Evolutionary conservation across 768 basidiomycete genomes (phyloP).

Genomic region (Pisolithus albus): DNA sequence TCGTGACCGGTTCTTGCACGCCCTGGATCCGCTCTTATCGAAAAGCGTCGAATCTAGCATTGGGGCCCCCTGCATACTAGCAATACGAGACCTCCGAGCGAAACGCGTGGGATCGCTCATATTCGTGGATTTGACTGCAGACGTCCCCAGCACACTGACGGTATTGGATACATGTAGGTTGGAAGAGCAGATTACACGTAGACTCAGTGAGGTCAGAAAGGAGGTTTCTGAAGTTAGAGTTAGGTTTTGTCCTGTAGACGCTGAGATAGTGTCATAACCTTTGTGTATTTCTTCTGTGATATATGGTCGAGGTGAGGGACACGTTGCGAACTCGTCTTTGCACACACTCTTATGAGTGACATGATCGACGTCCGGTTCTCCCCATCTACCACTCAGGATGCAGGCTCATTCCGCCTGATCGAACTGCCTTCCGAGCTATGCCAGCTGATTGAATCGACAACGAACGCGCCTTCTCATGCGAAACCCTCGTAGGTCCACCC

Average conservation of each 20-base stretch:
- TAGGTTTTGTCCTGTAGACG: slow-evolving; percentile 45
- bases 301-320: neutral
- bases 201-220: slow-evolving; percentile 49
- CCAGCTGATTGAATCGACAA: slow-evolving; percentile 50
- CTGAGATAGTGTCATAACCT: slow-evolving; percentile 1
- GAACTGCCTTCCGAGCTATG: slow-evolving; percentile 70
- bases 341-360: slow-evolving; percentile 12
- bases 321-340: too few species aligned
- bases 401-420: slow-evolving; percentile 58
- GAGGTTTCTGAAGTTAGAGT: slow-evolving; percentile 71
- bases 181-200: slow-evolving; percentile 52
- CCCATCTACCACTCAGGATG: slow-evolving; percentile 37
- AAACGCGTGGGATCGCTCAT: slow-evolving; percentile 75
- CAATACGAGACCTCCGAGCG: slow-evolving; percentile 54
- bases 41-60: slow-evolving; percentile 11
- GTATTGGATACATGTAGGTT: slow-evolving; percentile 52
- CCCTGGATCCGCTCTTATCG: slow-evolving; percentile 51
- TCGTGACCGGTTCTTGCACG: slow-evolving; percentile 43
- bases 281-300: neutral
- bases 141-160: slow-evolving; percentile 54
- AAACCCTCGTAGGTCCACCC: slow-evolving; percentile 10
- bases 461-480: slow-evolving; percentile 29
- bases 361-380: slow-evolving; percentile 45
- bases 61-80: slow-evolving; percentile 32
- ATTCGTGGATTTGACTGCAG: slow-evolving; percentile 74